These are phyloP conservation scores for Diaporthe australafricana DNA, from an alignment of 2,329 filamentous ascomycete species.

Conservation along the genomic window DNA sequence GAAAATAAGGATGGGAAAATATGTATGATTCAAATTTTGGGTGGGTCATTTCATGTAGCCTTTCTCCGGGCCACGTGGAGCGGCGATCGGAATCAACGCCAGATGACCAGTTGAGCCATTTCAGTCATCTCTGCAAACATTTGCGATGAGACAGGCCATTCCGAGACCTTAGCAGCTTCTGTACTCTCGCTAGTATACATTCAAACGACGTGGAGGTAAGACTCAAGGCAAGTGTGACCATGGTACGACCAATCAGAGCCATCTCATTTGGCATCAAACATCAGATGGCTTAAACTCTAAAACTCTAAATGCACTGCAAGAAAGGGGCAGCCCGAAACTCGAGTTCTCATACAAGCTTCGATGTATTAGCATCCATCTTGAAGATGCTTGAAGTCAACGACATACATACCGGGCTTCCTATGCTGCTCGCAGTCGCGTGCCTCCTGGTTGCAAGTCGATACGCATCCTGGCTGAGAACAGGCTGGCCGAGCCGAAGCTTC, in stretches of 20 bases:
- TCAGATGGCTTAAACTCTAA: slow-evolving; percentile 2
- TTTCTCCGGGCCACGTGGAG: too few species aligned
- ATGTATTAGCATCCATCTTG: not conserved
- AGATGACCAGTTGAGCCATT: not conserved
- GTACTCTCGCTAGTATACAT: not conserved
- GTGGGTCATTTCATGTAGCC: not conserved
- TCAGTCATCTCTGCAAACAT: not conserved
- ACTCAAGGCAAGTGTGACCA: not conserved
- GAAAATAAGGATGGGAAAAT: too few species aligned
- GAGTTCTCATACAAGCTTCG: not conserved
- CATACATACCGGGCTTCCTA: not conserved
- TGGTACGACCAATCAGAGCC: slow-evolving; percentile 5
- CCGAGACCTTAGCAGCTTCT: not conserved
- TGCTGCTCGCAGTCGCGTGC: slow-evolving; percentile 1
- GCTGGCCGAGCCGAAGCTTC: not conserved
- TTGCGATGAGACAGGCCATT: not conserved
- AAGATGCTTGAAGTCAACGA: slow-evolving; percentile 2
- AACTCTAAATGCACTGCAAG: not conserved
- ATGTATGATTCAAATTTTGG: too few species aligned
- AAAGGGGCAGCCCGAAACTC: not conserved
- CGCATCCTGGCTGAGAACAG: not conserved
- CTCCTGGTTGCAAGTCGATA: slow-evolving; percentile 14
- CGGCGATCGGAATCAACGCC: not conserved
- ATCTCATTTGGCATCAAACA: not conserved
- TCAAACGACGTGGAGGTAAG: not conserved